Evolutionary conservation across 2,329 filamentous ascomycete species (phyloP).

Genomic region (Dryadomyces sulphureus): DNA sequence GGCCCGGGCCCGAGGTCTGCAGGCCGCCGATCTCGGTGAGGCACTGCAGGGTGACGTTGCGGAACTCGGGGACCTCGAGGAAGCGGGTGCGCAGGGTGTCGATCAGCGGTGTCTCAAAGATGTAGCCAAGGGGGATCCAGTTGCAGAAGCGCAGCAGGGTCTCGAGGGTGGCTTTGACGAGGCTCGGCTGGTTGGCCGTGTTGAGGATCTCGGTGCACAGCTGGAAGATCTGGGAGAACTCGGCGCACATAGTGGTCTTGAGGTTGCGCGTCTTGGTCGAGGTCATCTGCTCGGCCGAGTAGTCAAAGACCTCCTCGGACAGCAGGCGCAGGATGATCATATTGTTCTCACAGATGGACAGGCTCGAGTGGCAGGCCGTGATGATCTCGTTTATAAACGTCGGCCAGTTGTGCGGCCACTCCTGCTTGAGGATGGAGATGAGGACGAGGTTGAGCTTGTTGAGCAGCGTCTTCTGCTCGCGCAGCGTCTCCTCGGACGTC

Average conservation of each 20-base stretch:
- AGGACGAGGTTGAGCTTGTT: slow-evolving; percentile 98
- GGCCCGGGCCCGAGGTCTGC: slow-evolving; percentile 59
- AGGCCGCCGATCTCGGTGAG: slow-evolving; percentile 93
- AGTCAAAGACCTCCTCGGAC: slow-evolving; percentile 98
- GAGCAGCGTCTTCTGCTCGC: slow-evolving; percentile 71
- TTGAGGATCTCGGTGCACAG: slow-evolving; percentile 91
- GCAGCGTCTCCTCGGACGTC: slow-evolving; percentile 74
- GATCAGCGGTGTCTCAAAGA: slow-evolving; percentile 95
- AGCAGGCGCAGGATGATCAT: slow-evolving; percentile 94
- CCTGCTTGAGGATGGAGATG: slow-evolving; percentile 94
- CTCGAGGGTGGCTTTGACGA: slow-evolving; percentile 93
- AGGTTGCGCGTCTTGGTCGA: slow-evolving; percentile 90
- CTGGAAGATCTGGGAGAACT: slow-evolving; percentile 97
- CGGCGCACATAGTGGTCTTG: slow-evolving; percentile 96
- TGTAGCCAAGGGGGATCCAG: slow-evolving; percentile 97
- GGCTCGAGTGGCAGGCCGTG: slow-evolving; percentile 81
- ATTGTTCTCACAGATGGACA: slow-evolving; percentile 99
- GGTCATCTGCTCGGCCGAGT: slow-evolving; percentile 98
- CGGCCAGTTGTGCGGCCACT: slow-evolving; percentile 99
- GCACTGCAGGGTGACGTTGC: slow-evolving; percentile 92
- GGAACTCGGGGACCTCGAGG: slow-evolving; percentile 83
- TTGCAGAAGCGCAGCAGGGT: slow-evolving; percentile 93
- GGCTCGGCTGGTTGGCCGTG: slow-evolving; percentile 67
- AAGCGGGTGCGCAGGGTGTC: slow-evolving; percentile 88
- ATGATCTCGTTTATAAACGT: slow-evolving; percentile 99